Evolutionary conservation across 108 stramenopile genomes (phyloP), one percentile per base, ranked within the genome.

Genomic region (Pseudonitzschia multiseries): DNA sequence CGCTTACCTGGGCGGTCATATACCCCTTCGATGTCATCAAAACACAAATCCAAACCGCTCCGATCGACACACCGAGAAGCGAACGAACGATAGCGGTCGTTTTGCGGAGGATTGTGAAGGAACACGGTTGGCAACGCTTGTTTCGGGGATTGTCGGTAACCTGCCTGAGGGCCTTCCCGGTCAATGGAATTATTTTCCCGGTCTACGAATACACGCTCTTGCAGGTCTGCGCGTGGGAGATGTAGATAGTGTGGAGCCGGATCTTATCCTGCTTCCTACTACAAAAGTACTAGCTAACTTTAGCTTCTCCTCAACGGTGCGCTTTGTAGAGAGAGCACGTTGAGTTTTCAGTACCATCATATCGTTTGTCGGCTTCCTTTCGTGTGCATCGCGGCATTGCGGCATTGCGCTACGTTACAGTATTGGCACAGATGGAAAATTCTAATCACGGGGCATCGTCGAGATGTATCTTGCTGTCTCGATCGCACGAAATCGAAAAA

Each of bases 21-120:
- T 96, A 96, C 70, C 97, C 97, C 1, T 72, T 96, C 54, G 97
- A 98, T 74, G 85, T 96, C 1, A 93, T 97, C 31, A 98, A 96
- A 70, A 96, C 89, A 2, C 68, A 73, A 14, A 94, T 96, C 67
- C 96, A 96, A 73, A 91, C 91, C 1, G 43, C 78, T 40, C 85
- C 90, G 17, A 31, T 91, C 57, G 86, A 86, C 32, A 76, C 80
- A 13, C 83, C 83, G 0, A 29, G 53, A 9, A 63, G 64, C 42
- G 54, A 79, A 46, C 31, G 79, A 83, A 43, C 69, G 68, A 77
- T 77, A 57, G 10, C 65, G 36, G 26, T 62, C 0, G 57, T 76
- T 26, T 69, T 50, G 22, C 17, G 42, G 20, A 75, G 83, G 27
- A 76, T 94, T 48, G 73, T 94, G 9, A 71, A 65, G 46, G 73